These are phyloP conservation scores for Alternaria arbusti DNA, from an alignment of 2,329 filamentous ascomycete species.

Conservation along the genomic window DNA sequence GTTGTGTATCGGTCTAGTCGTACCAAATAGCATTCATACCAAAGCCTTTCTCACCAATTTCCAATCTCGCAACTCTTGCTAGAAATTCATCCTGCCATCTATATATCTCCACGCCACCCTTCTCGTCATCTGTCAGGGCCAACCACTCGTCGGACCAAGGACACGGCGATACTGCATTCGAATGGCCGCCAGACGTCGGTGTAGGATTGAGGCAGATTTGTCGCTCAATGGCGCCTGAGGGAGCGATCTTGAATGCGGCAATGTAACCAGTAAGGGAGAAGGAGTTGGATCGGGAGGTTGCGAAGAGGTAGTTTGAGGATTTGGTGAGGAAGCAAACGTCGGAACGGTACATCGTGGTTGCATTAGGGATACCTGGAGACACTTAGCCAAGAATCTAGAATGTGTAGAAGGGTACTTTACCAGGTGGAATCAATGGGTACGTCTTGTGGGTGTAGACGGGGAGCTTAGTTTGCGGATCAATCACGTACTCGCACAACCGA, in stretches of 20 bases:
- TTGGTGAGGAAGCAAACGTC: constrained; percentile 79
- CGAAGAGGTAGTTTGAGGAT: constrained; percentile 79
- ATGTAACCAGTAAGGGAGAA: constrained; percentile 82
- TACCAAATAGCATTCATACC: constrained; percentile 98
- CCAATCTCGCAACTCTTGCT: constrained; percentile 75
- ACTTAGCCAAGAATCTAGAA: no score
- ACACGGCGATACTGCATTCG: constrained; percentile 84
- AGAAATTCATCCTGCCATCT: constrained; percentile 84
- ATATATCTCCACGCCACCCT: constrained; percentile 87
- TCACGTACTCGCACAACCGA: constrained; percentile 78
- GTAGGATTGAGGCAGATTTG: constrained; percentile 85
- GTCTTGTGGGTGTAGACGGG: constrained; percentile 79
- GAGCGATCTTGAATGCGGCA: constrained; percentile 74
- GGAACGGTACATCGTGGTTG: constrained; percentile 73
- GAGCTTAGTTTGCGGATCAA: constrained; percentile 74
- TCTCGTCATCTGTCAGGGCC: constrained; percentile 87
- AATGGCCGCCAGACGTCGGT: constrained; percentile 85
- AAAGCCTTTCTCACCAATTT: constrained; percentile 86
- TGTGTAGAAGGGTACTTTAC: no score
- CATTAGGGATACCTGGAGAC: constrained; percentile 56
- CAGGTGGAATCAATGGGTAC: constrained; percentile 81
- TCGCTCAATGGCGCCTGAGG: constrained; percentile 73
- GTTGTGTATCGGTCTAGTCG: constrained; percentile 59
- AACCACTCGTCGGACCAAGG: constrained; percentile 88
- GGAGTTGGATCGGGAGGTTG: constrained; percentile 79